Base-by-base conservation (phyloP, 352 stramenopile genomes). In the Ophiocytium majus region DNA sequence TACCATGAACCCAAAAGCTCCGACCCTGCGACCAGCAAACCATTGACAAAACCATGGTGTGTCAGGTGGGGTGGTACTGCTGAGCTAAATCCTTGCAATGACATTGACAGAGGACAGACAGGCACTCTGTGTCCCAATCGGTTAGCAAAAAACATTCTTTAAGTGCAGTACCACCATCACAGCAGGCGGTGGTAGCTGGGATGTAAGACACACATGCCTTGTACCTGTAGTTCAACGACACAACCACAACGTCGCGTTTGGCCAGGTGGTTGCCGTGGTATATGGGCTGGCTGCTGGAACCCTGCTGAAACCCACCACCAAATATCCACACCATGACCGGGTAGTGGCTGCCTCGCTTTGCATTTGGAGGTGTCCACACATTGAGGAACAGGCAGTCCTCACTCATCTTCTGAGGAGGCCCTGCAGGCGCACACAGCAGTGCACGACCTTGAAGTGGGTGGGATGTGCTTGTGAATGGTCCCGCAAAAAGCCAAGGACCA, bases 321-420 rank as follows among this genome's bases (percentile, higher is more conserved):
- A 94, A 92, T 9, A 95, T 86, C 90, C 90, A 95, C 14, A 95
- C 84, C 90, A 95, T 92, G 0, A 95, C 92, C 19, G 92, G 91
- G 14, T 92, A 76, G 64, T 82, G 81, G 10, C 66, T 64, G 17
- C 64, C 50, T 76, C 57, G 86, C 32, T 35, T 78, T 9, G 63
- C 37, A 23, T 43, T 50, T 14, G 79, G 35, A 50, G 93, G 89
- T 76, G 90, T 89, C 89, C 89, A 94, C 19, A 96, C 90, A 78
- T 97, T 96, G 35, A 96, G 85, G 86, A 92, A 94, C 43, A 97
- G 86, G 89, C 93, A 96, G 89, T 96, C 93, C 86, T 96, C 92
- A 19, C 85, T 85, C 63, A 90, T 57, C 0, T 82, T 33, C 28
- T 87, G 88, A 63, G 82, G 81, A 43, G 83, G 43, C 5, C 85